Conservation (phyloP, 495 filamentous ascomycete species). For the Chaetomidium leptoderma region DNA sequence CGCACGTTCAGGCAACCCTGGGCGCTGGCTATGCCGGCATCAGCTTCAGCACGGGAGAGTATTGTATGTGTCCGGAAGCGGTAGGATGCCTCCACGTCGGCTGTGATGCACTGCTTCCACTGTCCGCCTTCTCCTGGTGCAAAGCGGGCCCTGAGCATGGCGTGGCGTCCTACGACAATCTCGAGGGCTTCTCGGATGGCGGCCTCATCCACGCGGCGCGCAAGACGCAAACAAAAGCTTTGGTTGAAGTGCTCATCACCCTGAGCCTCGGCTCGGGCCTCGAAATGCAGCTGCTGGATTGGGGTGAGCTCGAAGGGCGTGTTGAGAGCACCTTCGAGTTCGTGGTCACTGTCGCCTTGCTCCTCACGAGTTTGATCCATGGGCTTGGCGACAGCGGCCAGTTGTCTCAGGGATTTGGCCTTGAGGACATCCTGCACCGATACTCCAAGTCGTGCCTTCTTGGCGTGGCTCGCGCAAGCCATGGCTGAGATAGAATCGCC, state of each 20-base stretch:
- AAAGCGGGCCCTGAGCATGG: slow-evolving; percentile 61
- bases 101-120: slow-evolving; percentile 26
- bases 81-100: slow-evolving; percentile 18
- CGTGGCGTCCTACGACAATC: slow-evolving; percentile 51
- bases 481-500: slow-evolving; percentile 66
- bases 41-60: neutral
- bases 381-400: slow-evolving; percentile 11
- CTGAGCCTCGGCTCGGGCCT: slow-evolving; percentile 41
- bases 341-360: neutral
- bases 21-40: slow-evolving; percentile 15
- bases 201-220: slow-evolving; percentile 33
- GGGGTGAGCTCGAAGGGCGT: slow-evolving; percentile 45
- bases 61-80: slow-evolving; percentile 17
- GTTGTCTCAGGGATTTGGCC: slow-evolving; percentile 39
- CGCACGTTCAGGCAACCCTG: slow-evolving; percentile 35
- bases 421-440: slow-evolving; percentile 43
- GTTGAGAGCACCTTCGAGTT: slow-evolving; percentile 4
- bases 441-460: slow-evolving; percentile 18
- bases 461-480: slow-evolving; percentile 31
- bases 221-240: slow-evolving; percentile 53
- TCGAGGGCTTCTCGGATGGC: slow-evolving; percentile 44
- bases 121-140: slow-evolving; percentile 13
- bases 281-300: slow-evolving; percentile 57
- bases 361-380: slow-evolving; percentile 3
- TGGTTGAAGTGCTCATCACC: slow-evolving; percentile 59